phyloP scores from a whole-genome alignment of 1,139 yeast species.

The Yamadazyma jaroonii region DNA sequence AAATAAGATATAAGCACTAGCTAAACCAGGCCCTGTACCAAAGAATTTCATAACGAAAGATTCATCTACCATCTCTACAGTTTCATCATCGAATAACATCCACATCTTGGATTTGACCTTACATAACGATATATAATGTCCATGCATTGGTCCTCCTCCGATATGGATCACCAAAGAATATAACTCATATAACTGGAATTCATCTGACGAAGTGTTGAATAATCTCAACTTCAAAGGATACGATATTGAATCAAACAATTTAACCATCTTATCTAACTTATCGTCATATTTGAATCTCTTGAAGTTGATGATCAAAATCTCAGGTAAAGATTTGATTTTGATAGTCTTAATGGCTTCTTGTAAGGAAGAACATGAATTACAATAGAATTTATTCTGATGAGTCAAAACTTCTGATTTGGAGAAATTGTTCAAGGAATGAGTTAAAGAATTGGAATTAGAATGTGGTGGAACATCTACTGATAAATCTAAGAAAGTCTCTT shows the following conservation, averaged over 20 bases:
- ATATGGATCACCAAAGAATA: slow-evolving; percentile 88
- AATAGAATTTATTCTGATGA: slow-evolving; percentile 87
- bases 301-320: slow-evolving; percentile 75
- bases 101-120: slow-evolving; percentile 80
- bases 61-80: slow-evolving; percentile 86
- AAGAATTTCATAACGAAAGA: slow-evolving; percentile 80
- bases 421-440: slow-evolving; percentile 73
- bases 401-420: slow-evolving; percentile 83
- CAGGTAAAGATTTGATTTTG: slow-evolving; percentile 75
- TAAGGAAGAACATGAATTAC: slow-evolving; percentile 84
- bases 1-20: slow-evolving; percentile 87
- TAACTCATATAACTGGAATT: slow-evolving; percentile 63
- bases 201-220: slow-evolving; percentile 58
- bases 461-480: slow-evolving; percentile 79
- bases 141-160: slow-evolving; percentile 98
- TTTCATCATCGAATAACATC: slow-evolving; percentile 93
- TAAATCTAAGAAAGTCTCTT: slow-evolving; percentile 83
- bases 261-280: slow-evolving; percentile 74
- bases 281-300: slow-evolving; percentile 93
- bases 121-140: slow-evolving; percentile 87
- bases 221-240: slow-evolving; percentile 76
- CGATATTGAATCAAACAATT: slow-evolving; percentile 79
- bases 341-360: slow-evolving; percentile 97
- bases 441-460: slow-evolving; percentile 61
- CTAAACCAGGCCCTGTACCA: slow-evolving; percentile 86